Conservation (phyloP, 2,329 filamentous ascomycete genomes). For the Furcasterigmium sp. region DNA sequence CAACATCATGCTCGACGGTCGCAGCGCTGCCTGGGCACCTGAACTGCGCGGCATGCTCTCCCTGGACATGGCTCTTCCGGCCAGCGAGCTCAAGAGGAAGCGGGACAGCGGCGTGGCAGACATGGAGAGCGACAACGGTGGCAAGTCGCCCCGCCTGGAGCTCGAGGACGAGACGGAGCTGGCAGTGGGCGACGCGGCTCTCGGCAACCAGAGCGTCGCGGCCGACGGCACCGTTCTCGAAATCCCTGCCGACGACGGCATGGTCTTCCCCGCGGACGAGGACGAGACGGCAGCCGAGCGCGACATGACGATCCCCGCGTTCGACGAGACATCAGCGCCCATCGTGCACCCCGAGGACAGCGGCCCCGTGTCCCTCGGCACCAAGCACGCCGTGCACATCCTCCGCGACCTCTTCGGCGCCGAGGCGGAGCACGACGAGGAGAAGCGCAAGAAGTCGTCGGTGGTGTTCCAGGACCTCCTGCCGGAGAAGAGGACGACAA, state of each 20-base stretch:
- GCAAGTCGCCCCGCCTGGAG: conserved; percentile 65
- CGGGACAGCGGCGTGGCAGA: conserved; percentile 83
- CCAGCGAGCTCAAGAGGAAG: conserved; percentile 86
- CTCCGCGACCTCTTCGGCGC: conserved; percentile 82
- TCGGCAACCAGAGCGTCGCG: conserved; percentile 45
- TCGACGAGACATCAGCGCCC: conserved; percentile 74
- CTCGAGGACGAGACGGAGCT: conserved; percentile 52
- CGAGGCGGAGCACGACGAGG: conserved; percentile 62
- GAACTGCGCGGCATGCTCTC: conserved; percentile 92
- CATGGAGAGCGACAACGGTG: conserved; percentile 61
- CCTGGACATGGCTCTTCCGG: conserved; percentile 69
- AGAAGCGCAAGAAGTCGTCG: conserved; percentile 67
- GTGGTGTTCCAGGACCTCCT: conserved; percentile 90
- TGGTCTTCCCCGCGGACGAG: conserved; percentile 35
- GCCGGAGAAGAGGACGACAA: conserved; percentile 73
- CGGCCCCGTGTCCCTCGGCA: conserved; percentile 83
- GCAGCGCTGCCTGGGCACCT: conserved; percentile 78
- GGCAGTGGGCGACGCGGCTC: conserved; percentile 36
- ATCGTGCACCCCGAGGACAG: conserved; percentile 76
- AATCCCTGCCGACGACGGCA: conserved; percentile 55
- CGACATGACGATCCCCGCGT: conserved; percentile 47
- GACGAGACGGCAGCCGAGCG: conserved; percentile 31
- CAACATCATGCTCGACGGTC: conserved; percentile 76
- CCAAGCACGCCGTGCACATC: conserved; percentile 92
- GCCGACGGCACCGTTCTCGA: conserved; percentile 60